phyloP scores from a whole-genome alignment of 2,329 filamentous ascomycete species.

The Fusarium pilosicola region DNA sequence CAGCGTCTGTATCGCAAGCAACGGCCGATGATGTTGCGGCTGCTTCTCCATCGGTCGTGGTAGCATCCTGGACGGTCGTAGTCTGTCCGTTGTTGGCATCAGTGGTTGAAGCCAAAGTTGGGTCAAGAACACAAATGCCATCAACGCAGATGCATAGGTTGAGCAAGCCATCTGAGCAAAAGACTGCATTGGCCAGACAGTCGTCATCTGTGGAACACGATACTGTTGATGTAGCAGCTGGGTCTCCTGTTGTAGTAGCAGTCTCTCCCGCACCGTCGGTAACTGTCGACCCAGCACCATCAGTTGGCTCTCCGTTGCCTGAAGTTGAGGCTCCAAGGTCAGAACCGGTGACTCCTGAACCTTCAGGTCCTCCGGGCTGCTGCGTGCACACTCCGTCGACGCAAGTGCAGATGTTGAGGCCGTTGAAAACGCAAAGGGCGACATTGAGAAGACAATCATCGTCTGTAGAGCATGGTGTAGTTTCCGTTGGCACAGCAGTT shows the following conservation, averaged over 20 bases:
- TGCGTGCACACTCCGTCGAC: conserved; percentile 10
- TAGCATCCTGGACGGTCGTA: too few relatives aligned
- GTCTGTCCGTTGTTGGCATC: not conserved
- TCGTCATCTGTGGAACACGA: not conserved
- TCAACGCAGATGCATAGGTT: not conserved
- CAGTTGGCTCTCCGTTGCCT: not conserved
- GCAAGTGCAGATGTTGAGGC: conserved; percentile 8
- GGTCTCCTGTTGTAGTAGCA: not conserved
- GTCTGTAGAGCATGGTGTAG: not conserved
- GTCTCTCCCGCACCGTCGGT: not conserved
- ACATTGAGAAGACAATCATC: conserved; percentile 1
- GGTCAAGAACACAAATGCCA: not conserved
- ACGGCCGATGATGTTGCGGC: too few relatives aligned
- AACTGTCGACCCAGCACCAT: not conserved
- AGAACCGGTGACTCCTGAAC: not conserved
- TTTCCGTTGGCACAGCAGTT: not conserved
- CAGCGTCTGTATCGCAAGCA: too few relatives aligned
- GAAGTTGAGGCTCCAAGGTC: not conserved
- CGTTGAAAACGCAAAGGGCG: conserved; percentile 1
- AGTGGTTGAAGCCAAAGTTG: not conserved
- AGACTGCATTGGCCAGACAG: not conserved
- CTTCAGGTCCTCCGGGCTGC: not conserved
- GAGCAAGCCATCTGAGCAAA: not conserved
- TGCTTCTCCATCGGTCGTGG: too few relatives aligned
- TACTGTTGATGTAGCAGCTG: not conserved